Evolutionary conservation across 2,329 filamentous ascomycete species (phyloP).

Genomic region (Fusarium goolgardi): DNA sequence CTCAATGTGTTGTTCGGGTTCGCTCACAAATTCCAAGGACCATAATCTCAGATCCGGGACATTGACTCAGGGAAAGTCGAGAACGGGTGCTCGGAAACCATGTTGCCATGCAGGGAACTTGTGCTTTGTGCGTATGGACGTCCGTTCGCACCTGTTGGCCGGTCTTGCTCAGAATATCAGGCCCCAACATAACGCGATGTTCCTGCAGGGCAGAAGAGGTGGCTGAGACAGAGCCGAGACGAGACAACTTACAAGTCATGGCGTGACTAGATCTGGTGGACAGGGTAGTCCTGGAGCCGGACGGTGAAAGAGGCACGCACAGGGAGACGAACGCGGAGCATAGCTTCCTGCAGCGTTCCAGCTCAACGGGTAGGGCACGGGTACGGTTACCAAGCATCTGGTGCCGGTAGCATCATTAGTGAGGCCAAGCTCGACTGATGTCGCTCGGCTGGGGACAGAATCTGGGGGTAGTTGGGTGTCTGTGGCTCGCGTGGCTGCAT

Average conservation of each 20-base stretch:
- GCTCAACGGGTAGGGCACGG: constrained; percentile 12
- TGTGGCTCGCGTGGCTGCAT: constrained; percentile 33
- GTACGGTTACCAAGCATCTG: not conserved
- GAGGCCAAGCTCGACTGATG: constrained; percentile 1
- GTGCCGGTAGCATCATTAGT: not conserved
- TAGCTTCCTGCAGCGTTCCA: constrained; percentile 33
- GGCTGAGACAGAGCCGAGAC: constrained; percentile 30
- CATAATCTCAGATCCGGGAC: not conserved
- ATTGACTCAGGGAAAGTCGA: constrained; percentile 6
- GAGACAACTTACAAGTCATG: constrained; percentile 3
- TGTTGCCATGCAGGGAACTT: constrained; percentile 14
- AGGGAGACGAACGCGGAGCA: constrained; percentile 14
- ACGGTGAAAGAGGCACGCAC: not conserved
- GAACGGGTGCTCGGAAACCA: constrained; percentile 25
- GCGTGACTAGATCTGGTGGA: not conserved
- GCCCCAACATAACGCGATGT: constrained; percentile 8
- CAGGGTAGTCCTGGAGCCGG: not conserved
- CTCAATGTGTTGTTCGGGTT: constrained; percentile 13
- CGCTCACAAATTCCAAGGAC: constrained; percentile 10
- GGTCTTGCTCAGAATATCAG: not conserved
- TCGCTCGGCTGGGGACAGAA: constrained; percentile 1
- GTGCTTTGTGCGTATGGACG: not conserved
- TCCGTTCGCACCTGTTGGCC: not conserved
- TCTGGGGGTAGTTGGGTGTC: constrained; percentile 3
- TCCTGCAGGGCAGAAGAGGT: constrained; percentile 25